These are phyloP conservation scores for Plantago major DNA, from an alignment of 257 asterid genomes.

Conservation along the genomic window DNA sequence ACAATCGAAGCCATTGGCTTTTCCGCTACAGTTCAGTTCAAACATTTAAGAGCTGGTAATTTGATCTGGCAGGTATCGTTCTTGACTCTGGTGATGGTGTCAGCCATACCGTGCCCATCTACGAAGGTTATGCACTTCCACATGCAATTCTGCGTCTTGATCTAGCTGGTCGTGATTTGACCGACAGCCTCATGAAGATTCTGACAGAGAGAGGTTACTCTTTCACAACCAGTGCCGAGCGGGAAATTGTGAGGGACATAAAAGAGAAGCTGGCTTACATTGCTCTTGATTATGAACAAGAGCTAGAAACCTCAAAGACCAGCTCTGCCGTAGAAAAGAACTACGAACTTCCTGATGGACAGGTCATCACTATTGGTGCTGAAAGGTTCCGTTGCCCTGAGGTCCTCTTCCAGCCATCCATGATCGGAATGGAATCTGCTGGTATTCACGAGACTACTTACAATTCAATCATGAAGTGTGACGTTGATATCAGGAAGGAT, in stretches of 20 bases:
- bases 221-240: slow-evolving; percentile 49
- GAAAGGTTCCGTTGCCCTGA: slow-evolving; percentile 51
- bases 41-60: neutral
- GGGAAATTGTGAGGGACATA: slow-evolving; percentile 54
- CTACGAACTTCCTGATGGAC: slow-evolving; percentile 51
- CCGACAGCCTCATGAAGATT: slow-evolving; percentile 47
- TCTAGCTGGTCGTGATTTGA: slow-evolving; percentile 48
- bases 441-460: slow-evolving; percentile 50
- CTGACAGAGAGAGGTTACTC: slow-evolving; percentile 48
- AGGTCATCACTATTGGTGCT: slow-evolving; percentile 51
- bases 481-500: slow-evolving; percentile 56
- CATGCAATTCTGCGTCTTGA: slow-evolving; percentile 52
- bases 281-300: slow-evolving; percentile 49
- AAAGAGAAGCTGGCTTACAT: slow-evolving; percentile 54
- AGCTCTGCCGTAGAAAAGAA: slow-evolving; percentile 54
- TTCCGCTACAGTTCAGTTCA: neutral
- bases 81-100: slow-evolving; percentile 25
- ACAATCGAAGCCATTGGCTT: too few relatives aligned
- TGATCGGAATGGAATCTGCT: slow-evolving; percentile 54
- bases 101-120: slow-evolving; percentile 24
- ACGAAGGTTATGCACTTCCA: slow-evolving; percentile 45
- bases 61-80: slow-evolving; percentile 15
- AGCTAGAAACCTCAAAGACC: slow-evolving; percentile 41
- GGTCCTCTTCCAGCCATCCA: slow-evolving; percentile 51
- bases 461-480: slow-evolving; percentile 53